These are phyloP conservation scores for Tricladium varicosporioides DNA, from an alignment of 2,329 filamentous ascomycete species.

Conservation along the genomic window DNA sequence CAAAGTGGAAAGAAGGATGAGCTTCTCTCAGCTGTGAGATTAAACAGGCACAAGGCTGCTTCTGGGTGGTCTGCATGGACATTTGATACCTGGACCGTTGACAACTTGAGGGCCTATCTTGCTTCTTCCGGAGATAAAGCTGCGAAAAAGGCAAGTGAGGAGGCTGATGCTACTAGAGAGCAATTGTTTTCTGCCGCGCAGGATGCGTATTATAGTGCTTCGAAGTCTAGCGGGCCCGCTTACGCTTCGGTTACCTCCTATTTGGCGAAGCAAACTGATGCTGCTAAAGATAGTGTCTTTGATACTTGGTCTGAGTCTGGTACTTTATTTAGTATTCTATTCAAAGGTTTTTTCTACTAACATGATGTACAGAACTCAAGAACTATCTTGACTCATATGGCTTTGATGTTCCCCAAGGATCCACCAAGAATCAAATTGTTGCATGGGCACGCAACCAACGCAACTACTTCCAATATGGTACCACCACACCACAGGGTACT, in stretches of 20 bases:
- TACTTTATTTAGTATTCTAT: neutral
- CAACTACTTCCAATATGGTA: conserved; percentile 76
- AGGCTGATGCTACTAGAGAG: conserved; percentile 66
- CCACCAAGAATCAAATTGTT: conserved; percentile 60
- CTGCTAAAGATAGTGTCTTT: conserved; percentile 65
- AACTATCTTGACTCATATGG: conserved; percentile 78
- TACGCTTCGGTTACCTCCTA: conserved; percentile 72
- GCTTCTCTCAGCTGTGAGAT: conserved; percentile 71
- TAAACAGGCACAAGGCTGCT: conserved; percentile 68
- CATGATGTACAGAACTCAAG: conserved; percentile 58
- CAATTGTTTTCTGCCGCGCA: conserved; percentile 67
- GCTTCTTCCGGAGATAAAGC: conserved; percentile 49
- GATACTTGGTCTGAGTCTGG: conserved; percentile 65
- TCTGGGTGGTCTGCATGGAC: conserved; percentile 71
- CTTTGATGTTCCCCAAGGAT: conserved; percentile 41
- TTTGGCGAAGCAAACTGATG: conserved; percentile 61
- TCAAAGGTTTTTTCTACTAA: conserved; percentile 31
- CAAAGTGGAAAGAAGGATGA: conserved; percentile 70
- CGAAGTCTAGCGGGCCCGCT: conserved; percentile 52
- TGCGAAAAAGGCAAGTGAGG: conserved; percentile 58
- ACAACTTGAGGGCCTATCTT: conserved; percentile 65
- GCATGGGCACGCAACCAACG: conserved; percentile 70
- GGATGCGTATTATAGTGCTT: conserved; percentile 58
- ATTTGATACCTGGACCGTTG: conserved; percentile 72
- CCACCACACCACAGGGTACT: conserved; percentile 61